Percentiles rank a stretch among this genome's conserved stretches.
Conservation (phyloP, 2,329 filamentous ascomycete genomes). For the Penicillium sp. region DNA sequence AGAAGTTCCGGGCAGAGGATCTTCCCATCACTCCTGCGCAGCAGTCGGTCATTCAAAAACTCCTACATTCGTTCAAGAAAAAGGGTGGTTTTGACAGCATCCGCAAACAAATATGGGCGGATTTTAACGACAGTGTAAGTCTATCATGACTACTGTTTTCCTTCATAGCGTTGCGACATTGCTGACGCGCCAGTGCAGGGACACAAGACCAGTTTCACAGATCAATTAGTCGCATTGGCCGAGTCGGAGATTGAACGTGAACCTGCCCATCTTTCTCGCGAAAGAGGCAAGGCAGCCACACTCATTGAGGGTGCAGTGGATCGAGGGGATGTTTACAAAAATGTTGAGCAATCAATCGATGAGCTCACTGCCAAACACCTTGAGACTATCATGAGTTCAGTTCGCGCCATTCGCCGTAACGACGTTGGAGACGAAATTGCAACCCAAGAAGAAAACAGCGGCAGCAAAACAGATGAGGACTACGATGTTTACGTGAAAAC, state of each 20-base stretch:
- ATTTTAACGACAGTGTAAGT: constrained; percentile 52
- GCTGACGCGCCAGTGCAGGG: constrained; percentile 37
- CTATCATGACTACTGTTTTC: not conserved
- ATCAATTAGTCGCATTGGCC: constrained; percentile 50
- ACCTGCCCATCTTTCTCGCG: constrained; percentile 55
- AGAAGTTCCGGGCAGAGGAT: constrained; percentile 56
- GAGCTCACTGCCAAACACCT: constrained; percentile 51
- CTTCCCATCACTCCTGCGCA: constrained; percentile 55
- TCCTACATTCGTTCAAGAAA: constrained; percentile 60
- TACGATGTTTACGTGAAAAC: constrained; percentile 51
- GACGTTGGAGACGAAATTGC: constrained; percentile 56
- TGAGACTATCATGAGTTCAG: constrained; percentile 48
- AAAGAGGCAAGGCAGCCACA: constrained; percentile 56
- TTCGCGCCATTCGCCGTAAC: constrained; percentile 52
- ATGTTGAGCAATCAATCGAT: constrained; percentile 52
- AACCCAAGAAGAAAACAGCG: constrained; percentile 49
- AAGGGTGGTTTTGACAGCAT: constrained; percentile 60
- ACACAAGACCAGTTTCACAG: constrained; percentile 48
- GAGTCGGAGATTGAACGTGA: constrained; percentile 59
- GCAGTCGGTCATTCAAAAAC: constrained; percentile 53
- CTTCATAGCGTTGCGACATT: not conserved
- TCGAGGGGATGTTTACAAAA: constrained; percentile 56
- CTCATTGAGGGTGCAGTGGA: constrained; percentile 60
- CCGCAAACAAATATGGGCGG: constrained; percentile 55
- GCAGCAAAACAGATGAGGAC: constrained; percentile 56